Evolutionary conservation across 768 basidiomycete genomes (phyloP).

Genomic region (Amanita phalloides): DNA sequence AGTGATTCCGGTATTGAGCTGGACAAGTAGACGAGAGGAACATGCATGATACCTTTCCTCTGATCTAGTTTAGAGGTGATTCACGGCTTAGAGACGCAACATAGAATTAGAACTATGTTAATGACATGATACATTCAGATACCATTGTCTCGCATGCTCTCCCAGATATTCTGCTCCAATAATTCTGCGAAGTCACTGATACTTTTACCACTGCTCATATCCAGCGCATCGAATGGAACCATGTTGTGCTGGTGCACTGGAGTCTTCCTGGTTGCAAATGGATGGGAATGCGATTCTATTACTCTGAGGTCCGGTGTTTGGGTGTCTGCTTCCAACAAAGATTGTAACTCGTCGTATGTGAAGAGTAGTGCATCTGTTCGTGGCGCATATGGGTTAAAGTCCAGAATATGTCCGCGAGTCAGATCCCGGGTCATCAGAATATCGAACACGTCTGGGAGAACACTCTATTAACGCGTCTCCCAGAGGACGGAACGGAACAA

Average conservation of each 20-base stretch:
- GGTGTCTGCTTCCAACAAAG: constrained; percentile 16
- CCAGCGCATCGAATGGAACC: constrained; percentile 84
- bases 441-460: constrained; percentile 66
- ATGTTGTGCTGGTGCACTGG: constrained; percentile 82
- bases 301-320: constrained; percentile 40
- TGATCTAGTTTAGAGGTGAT: background rate
- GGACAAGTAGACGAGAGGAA: constrained; percentile 25
- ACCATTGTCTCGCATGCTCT: constrained; percentile 14
- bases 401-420: constrained; percentile 67
- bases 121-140: background rate
- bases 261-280: constrained; percentile 50
- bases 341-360: constrained; percentile 63
- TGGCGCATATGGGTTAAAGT: constrained; percentile 83
- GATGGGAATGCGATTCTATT: constrained; percentile 69
- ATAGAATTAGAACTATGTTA: background rate
- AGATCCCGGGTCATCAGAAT: constrained; percentile 79
- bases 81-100: background rate
- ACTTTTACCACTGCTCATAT: constrained; percentile 60
- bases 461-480: background rate
- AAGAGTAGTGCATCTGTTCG: constrained; percentile 87
- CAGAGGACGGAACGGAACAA: background rate
- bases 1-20: constrained; percentile 47
- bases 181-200: constrained; percentile 63
- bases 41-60: background rate
- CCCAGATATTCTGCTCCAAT: constrained; percentile 46